These are phyloP conservation scores for Talaromyces sp. DNA, from an alignment of 2,329 filamentous ascomycete species.

Conservation along the genomic window DNA sequence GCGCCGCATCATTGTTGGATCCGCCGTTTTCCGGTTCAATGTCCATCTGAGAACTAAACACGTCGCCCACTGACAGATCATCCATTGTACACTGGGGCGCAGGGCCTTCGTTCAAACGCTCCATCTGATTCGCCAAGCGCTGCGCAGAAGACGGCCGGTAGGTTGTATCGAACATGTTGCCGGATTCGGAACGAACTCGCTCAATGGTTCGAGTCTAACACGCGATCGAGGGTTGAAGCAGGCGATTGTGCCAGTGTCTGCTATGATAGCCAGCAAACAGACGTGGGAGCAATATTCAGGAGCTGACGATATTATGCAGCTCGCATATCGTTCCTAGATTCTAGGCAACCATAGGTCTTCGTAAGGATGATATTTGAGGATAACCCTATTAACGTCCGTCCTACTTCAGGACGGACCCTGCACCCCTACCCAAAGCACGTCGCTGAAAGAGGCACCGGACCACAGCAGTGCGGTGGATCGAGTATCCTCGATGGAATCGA, in stretches of 20 bases:
- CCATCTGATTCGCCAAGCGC: slow-evolving; percentile 18
- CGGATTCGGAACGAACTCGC: slow-evolving; percentile 1
- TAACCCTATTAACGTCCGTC: slow-evolving; percentile 46
- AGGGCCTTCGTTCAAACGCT: slow-evolving; percentile 20
- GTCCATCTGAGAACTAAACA: slow-evolving; percentile 39
- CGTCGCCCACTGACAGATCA: slow-evolving; percentile 38
- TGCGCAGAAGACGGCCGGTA: slow-evolving; percentile 13
- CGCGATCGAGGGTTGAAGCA: neutral
- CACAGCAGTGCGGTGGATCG: slow-evolving; percentile 22
- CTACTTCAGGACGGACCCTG: slow-evolving; percentile 50
- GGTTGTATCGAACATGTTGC: slow-evolving; percentile 16
- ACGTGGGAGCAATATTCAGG: neutral
- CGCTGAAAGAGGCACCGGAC: slow-evolving; percentile 26
- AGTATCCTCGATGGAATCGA: neutral
- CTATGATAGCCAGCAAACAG: neutral
- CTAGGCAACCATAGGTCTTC: neutral
- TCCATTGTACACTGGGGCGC: slow-evolving; percentile 26
- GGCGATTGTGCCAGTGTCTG: neutral
- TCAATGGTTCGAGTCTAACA: neutral
- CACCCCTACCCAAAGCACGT: slow-evolving; percentile 47
- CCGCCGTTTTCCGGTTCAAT: slow-evolving; percentile 23
- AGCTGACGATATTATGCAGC: neutral
- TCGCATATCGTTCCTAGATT: slow-evolving; percentile 3
- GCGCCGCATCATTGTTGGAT: slow-evolving; percentile 19
- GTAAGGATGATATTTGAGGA: neutral